Conservation (phyloP, 106 monocot species). For the Amphibolis antarctica region DNA sequence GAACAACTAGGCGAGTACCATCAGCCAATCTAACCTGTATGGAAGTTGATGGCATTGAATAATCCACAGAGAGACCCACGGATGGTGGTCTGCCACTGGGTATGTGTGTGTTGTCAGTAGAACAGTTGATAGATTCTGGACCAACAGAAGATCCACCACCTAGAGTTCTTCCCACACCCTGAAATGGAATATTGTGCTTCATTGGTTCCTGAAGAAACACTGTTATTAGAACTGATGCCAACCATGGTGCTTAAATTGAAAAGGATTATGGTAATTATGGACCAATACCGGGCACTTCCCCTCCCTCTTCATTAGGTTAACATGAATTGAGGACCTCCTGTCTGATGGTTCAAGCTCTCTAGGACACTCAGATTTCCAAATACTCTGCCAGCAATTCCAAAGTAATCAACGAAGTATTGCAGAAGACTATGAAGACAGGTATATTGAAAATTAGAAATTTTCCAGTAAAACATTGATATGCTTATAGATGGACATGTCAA, state of each 20-base stretch:
- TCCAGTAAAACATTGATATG: too few relatives aligned
- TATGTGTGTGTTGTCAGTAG: too few relatives aligned
- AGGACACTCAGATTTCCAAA: slow-evolving; percentile 21
- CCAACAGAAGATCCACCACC: slow-evolving; percentile 24
- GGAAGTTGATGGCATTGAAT: slow-evolving; percentile 57
- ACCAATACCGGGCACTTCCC: slow-evolving; percentile 15
- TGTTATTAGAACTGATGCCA: too few relatives aligned
- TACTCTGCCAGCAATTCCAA: slow-evolving; percentile 13
- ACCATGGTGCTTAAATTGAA: too few relatives aligned
- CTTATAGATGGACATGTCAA: too few relatives aligned
- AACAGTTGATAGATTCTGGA: too few relatives aligned
- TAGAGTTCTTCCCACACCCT: slow-evolving; percentile 70
- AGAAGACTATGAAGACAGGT: too few relatives aligned
- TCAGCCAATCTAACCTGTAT: slow-evolving; percentile 73
- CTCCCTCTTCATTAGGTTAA: slow-evolving; percentile 17
- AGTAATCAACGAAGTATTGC: too few relatives aligned
- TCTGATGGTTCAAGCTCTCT: slow-evolving; percentile 24
- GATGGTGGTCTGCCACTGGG: too few relatives aligned
- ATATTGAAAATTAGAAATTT: too few relatives aligned
- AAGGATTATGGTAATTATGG: too few relatives aligned
- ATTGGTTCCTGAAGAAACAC: slow-evolving; percentile 44
- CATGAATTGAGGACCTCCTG: slow-evolving; percentile 16
- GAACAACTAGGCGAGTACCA: slow-evolving; percentile 72
- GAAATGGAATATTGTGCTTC: slow-evolving; percentile 34
- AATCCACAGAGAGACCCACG: slow-evolving; percentile 39